A percentile compares a stretch with the other conserved stretches of the same genome.
Conservation (phyloP, 768 basidiomycete species). For the Xanthoconium purpureum region DNA sequence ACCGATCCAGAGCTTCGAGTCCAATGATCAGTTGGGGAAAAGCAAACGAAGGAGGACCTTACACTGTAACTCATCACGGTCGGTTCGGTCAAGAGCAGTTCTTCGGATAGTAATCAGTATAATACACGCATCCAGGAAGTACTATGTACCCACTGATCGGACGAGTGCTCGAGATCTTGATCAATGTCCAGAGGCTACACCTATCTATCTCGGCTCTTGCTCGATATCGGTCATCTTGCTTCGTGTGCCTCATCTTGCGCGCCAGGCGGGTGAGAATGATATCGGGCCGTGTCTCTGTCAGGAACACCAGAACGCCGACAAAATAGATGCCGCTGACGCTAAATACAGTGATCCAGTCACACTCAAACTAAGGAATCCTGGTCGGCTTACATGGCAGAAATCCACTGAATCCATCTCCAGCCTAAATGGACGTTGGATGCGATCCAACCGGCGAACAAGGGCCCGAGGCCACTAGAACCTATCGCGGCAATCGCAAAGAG, state of each 20-base stretch:
- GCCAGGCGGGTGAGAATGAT: conserved; percentile 70
- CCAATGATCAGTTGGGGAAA: conserved; percentile 1
- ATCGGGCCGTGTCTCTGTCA: conserved; percentile 71
- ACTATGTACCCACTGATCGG: conserved; percentile 57
- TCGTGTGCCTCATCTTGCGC: conserved; percentile 57
- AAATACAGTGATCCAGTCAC: conserved; percentile 1
- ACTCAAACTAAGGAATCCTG: not conserved
- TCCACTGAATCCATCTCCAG: conserved; percentile 88
- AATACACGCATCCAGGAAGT: not conserved
- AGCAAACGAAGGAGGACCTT: conserved; percentile 19
- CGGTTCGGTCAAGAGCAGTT: conserved; percentile 48
- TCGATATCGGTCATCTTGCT: conserved; percentile 60
- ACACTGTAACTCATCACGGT: conserved; percentile 73
- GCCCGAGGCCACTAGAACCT: conserved; percentile 61
- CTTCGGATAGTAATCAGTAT: conserved; percentile 8
- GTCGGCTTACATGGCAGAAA: conserved; percentile 55
- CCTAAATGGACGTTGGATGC: conserved; percentile 53
- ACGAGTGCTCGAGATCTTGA: conserved; percentile 67
- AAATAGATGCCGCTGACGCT: conserved; percentile 55
- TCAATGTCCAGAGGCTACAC: conserved; percentile 50
- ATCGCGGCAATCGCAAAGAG: conserved; percentile 63
- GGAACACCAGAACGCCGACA: conserved; percentile 47
- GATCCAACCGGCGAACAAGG: conserved; percentile 63
- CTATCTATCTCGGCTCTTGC: conserved; percentile 64
- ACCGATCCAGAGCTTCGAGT: conserved; percentile 60